These are phyloP conservation scores for Globisporangium nodosum DNA, from an alignment of 352 stramenopile species.

Conservation along the genomic window DNA sequence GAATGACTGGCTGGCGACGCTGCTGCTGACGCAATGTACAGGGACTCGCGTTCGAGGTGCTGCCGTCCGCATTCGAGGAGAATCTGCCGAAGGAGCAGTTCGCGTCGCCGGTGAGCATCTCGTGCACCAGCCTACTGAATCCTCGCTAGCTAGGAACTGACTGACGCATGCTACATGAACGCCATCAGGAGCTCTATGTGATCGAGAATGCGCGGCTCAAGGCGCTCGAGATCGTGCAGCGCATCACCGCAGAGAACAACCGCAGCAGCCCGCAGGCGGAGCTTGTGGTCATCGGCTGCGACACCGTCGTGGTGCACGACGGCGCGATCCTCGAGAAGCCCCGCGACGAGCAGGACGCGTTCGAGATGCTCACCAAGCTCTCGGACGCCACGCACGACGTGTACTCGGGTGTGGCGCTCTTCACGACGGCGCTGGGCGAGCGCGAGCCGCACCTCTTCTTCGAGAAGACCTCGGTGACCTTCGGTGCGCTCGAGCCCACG, in stretches of 20 bases:
- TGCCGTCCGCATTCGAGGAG: conserved; percentile 80
- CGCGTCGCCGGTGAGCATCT: conserved; percentile 31
- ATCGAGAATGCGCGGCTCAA: conserved; percentile 79
- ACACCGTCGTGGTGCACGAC: conserved; percentile 85
- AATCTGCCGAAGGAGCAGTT: conserved; percentile 73
- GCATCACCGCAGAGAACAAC: conserved; percentile 16
- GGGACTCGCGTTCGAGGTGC: conserved; percentile 70
- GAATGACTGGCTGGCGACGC: too few relatives aligned
- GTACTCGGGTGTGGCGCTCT: conserved; percentile 85
- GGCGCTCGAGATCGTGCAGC: conserved; percentile 59
- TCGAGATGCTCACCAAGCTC: conserved; percentile 70
- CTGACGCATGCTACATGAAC: not conserved
- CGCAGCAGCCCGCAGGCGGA: not conserved
- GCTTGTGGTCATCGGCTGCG: conserved; percentile 76
- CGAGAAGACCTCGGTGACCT: conserved; percentile 58
- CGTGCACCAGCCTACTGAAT: not conserved
- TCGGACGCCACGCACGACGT: conserved; percentile 76
- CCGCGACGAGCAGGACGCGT: conserved; percentile 70
- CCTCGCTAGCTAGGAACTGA: too few relatives aligned
- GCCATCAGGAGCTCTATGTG: conserved; percentile 53
- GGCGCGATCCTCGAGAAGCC: conserved; percentile 89
- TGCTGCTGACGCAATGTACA: conserved; percentile 11
- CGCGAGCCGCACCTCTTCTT: conserved; percentile 62
- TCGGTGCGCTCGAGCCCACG: conserved; percentile 39
- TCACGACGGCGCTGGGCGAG: conserved; percentile 33